Evolutionary conservation across 345 rosid species (phyloP), one percentile per base, ranked within the genome.

Genomic region (Turnera subulata): DNA sequence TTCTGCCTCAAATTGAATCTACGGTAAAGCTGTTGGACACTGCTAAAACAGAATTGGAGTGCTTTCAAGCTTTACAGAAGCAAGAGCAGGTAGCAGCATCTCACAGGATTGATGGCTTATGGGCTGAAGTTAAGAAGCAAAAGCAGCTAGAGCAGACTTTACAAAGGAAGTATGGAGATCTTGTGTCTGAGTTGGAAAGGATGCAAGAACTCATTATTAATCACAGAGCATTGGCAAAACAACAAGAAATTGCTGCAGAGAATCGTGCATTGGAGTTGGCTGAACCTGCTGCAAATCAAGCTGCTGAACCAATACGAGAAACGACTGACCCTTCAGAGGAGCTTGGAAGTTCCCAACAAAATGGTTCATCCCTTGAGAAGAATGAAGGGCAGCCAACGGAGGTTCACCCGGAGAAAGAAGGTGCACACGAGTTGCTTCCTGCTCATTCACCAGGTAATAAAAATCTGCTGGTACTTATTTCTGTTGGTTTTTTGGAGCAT

Each of bases 31-130:
- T 81, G 80, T 76, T 88, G 64, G 96, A 90, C 64, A 76, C 82
- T 62, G 85, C 96, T 47, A 80, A 89, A 67, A 94, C 95, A 24
- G 96, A 94, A 64, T 87, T 94, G 0, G 95, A 88, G 71, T 94
- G 96, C 67, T 94, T 88, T 68, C 86, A 73, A 76, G 88, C 84
- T 46, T 82, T 90, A 65, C 93, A 94, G 73, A 93, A 86, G 76
- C 99, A 89, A 74, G 99, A 94, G 64, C 92, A 90, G 55, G 56
- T 82, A 62, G 95, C 97, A 40, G 96, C 97, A 26, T 69, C 89
- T 42, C 84, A 78, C 68, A 80, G 99, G 73, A 83, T 90, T 58
- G 84, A 80, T 66, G 73, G 78, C 65, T 70, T 94, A 50, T 75
- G 90, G 83, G 96, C 81, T 68, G 96, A 88, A 68, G 93, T 94